These are phyloP conservation scores for Pleurotus platypus DNA, from an alignment of 768 basidiomycete species.

Conservation along the genomic window DNA sequence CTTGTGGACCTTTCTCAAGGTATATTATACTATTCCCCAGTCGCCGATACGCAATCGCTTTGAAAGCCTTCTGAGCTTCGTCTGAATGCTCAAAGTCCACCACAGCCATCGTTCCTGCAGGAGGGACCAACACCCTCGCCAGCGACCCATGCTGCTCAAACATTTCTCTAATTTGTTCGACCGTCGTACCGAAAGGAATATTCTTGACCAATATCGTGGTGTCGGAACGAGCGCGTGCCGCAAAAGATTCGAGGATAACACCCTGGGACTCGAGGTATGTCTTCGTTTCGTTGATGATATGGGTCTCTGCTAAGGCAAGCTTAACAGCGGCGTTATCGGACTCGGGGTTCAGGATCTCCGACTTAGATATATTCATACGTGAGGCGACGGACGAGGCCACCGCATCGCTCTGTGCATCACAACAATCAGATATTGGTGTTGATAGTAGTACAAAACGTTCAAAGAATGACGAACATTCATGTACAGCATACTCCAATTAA, in stretches of 20 bases:
- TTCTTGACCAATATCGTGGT: constrained; percentile 93
- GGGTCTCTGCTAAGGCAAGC: constrained; percentile 93
- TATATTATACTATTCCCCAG: constrained; percentile 89
- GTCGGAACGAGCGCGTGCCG: constrained; percentile 56
- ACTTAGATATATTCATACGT: constrained; percentile 82
- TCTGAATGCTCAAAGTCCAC: constrained; percentile 77
- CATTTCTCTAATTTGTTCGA: constrained; percentile 70
- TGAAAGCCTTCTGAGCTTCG: constrained; percentile 75
- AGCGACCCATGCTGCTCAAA: constrained; percentile 76
- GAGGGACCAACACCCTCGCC: constrained; percentile 75
- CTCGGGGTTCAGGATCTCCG: constrained; percentile 85
- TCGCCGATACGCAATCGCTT: constrained; percentile 80
- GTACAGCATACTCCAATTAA: constrained; percentile 92
- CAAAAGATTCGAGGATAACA: constrained; percentile 58
- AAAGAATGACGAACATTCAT: constrained; percentile 81
- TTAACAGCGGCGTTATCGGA: constrained; percentile 82
- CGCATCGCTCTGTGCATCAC: constrained; percentile 72
- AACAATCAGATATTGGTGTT: constrained; percentile 12
- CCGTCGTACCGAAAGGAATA: constrained; percentile 86
- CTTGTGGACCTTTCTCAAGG: constrained; percentile 86
- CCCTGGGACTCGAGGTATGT: constrained; percentile 80
- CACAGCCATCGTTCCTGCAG: constrained; percentile 89
- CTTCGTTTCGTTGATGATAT: constrained; percentile 94
- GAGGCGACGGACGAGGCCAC: constrained; percentile 88
- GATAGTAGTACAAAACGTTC: constrained; percentile 9